Evolutionary conservation across 2,329 filamentous ascomycete species (phyloP), one percentile per base, ranked within the genome.

Genomic region (Penicillium brasilianum): DNA sequence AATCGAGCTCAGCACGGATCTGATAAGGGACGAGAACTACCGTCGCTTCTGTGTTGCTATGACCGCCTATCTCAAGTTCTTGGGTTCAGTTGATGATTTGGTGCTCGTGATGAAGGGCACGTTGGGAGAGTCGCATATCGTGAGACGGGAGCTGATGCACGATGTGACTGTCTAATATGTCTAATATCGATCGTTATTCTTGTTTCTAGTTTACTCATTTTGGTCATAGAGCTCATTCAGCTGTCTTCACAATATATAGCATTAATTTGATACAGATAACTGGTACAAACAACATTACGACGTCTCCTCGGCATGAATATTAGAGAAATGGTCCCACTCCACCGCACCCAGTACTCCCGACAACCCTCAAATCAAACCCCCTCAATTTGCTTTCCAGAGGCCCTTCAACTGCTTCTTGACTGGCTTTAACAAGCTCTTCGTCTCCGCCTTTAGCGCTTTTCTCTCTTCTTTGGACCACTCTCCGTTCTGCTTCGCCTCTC

Each of bases 11-110:
- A 78, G 61, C 11, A 72, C 62, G 0, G 65, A 74, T 0, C 59
- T 78, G 8, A 71, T 81, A 0, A 69, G 75, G 8, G 78, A 82
- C 51, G 77, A 80, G 53, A 66, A 78, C 2, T 82, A 82, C 44
- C 73, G 82, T 4, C 71, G 75, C 16, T 84, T 81, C 62, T 84
- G 81, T 41, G 80, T 83, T 5, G 81, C 78, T 0, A 56, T 83
- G 16, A 80, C 75, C 9, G 66, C 78, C 3, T 83, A 83, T 56
- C 58, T 83, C 2, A 77, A 76, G 55, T 80, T 84, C 28, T 53
- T 84, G 30, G 71, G 72, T 0, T 69, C 74, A 0, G 68, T 82
- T 8, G 82, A 84, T 67, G 81, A 82, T 34, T 59, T 83, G 56
- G 75, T 83, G 2, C 62, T 80, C 16, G 70, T 79, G 0, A 69